Conservation (phyloP, 805 yeast species). For the Starmerella tilneyi region DNA sequence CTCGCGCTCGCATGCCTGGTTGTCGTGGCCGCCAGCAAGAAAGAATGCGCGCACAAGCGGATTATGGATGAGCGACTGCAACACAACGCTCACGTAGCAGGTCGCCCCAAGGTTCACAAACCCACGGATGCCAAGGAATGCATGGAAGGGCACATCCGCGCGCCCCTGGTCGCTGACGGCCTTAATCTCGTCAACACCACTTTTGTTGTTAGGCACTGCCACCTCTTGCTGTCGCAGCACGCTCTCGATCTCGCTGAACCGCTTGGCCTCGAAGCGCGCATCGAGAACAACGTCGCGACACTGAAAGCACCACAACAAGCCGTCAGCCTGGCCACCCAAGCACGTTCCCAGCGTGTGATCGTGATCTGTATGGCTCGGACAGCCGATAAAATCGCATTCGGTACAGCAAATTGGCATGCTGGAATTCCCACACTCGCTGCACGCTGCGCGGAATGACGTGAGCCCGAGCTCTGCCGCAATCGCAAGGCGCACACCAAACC, state of each 20-base stretch:
- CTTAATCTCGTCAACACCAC: not conserved
- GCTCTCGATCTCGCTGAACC: conserved; percentile 8
- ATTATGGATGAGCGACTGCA: conserved; percentile 83
- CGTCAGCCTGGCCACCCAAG: conserved; percentile 47
- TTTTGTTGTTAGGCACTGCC: too few species aligned
- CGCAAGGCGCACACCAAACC: conserved; percentile 15
- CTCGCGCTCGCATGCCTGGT: conserved; percentile 34
- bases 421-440: conserved; percentile 13
- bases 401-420: conserved; percentile 21
- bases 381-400: conserved; percentile 22
- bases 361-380: conserved; percentile 21
- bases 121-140: conserved; percentile 75
- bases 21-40: conserved; percentile 62
- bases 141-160: conserved; percentile 38
- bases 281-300: conserved; percentile 67
- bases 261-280: conserved; percentile 21
- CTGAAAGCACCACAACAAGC: conserved; percentile 55
- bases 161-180: not conserved
- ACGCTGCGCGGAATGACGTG: conserved; percentile 11
- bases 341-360: conserved; percentile 56
- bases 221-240: conserved; percentile 5
- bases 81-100: conserved; percentile 88
- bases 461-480: conserved; percentile 9
- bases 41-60: conserved; percentile 74
- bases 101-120: conserved; percentile 93